Base-by-base conservation (phyloP, 2,329 filamentous ascomycete species). In the Paradendryphiella salina region DNA sequence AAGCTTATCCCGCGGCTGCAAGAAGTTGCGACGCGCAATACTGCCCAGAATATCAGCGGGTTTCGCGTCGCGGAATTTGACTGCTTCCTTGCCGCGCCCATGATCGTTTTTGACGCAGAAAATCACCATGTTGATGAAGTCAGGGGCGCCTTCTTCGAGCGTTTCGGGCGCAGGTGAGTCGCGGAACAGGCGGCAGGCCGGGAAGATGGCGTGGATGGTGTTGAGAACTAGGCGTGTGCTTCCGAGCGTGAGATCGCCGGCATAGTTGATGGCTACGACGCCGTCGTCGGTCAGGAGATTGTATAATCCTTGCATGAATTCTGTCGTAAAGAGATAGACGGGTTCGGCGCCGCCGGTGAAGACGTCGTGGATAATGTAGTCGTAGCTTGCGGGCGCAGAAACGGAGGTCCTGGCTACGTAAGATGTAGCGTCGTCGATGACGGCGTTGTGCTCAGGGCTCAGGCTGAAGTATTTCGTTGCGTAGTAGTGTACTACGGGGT, bases 301-400 rank as follows among this genome's bases (percentile, higher is more conserved):
- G 58, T 83, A 77, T 1, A 99, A 78, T 4, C 87, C 84, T 44
- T 82, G 74, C 35, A 99, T 75, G 65, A 99, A 97, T 62, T 94
- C 87, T 4, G 85, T 73, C 0, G 92, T 97, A 74, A 99, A 99
- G 6, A 99, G 83, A 6, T 86, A 80, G 2, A 92, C 84, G 0
- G 94, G 94, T 72, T 97, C 94, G 0, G 91, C 92, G 44, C 94
- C 94, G 18, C 94, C 94, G 0, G 94, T 99, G 72, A 99, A 99
- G 18, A 99, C 94, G 63, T 99, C 94, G 72, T 99, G 94, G 46
- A 99, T 82, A 66, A 99, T 94, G 76, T 96, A 97, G 75, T 96
- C 87, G 71, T 88, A 99, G 21, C 78, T 78, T 20, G 42, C 52
- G 9, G 71, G 69, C 8, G 59, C 57, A 3, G 64, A 44, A 37